Evolutionary conservation across 306 rosid genomes (phyloP).

Genomic region (Dryas octopetala): DNA sequence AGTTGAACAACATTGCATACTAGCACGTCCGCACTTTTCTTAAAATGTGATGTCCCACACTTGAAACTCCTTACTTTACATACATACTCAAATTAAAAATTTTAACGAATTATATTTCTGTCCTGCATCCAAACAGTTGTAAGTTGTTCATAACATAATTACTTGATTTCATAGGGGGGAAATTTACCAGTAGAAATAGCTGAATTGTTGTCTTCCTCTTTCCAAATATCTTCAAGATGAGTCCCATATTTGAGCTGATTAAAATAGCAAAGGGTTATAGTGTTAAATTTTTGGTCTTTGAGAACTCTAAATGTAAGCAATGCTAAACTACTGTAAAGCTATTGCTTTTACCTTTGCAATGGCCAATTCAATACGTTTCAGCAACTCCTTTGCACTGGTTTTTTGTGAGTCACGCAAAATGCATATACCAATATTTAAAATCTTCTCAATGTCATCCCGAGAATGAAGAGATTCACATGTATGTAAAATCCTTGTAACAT

Average conservation of each 20-base stretch:
- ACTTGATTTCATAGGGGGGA: neutral
- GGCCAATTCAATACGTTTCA: conserved; percentile 46
- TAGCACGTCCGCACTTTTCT: no score
- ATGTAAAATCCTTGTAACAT: conserved; percentile 48
- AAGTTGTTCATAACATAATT: conserved; percentile 9
- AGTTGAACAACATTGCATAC: no score
- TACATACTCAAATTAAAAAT: neutral
- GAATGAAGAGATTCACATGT: conserved; percentile 50
- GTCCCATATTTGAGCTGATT: conserved; percentile 60
- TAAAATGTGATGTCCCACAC: no score
- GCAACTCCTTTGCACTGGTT: conserved; percentile 47
- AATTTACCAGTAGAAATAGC: conserved; percentile 46
- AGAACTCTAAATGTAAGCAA: conserved; percentile 17
- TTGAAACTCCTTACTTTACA: no score
- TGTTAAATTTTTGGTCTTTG: conserved; percentile 3
- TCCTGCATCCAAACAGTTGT: conserved; percentile 13
- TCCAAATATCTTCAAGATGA: conserved; percentile 55
- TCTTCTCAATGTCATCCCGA: conserved; percentile 52
- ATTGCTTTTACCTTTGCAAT: conserved; percentile 57
- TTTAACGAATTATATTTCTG: conserved; percentile 10
- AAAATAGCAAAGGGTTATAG: conserved; percentile 45
- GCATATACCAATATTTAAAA: conserved; percentile 58
- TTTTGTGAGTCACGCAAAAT: conserved; percentile 69
- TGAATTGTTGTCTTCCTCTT: conserved; percentile 30
- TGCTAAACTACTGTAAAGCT: conserved; percentile 4